Conservation (phyloP, 805 yeast genomes). For the Candida coleopterorum region DNA sequence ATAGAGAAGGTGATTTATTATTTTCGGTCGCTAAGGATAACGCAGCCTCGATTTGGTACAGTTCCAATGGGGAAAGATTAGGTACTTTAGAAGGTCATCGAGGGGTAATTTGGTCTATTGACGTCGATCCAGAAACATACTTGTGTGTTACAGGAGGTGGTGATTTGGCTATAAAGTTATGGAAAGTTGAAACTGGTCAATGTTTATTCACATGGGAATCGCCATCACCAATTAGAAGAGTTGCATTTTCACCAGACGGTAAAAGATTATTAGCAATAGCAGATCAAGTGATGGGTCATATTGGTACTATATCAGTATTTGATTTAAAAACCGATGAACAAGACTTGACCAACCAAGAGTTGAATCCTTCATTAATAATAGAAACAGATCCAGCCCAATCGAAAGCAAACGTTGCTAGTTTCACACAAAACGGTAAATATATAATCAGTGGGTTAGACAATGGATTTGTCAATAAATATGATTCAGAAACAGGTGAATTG, state of each 20-base stretch:
- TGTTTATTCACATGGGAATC: conserved; percentile 67
- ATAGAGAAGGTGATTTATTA: conserved; percentile 90
- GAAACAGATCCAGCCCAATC: conserved; percentile 52
- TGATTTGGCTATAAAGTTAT: conserved; percentile 77
- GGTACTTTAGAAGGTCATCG: conserved; percentile 83
- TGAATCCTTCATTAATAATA: conserved; percentile 57
- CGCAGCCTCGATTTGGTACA: conserved; percentile 87
- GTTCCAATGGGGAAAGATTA: conserved; percentile 92
- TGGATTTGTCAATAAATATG: conserved; percentile 78
- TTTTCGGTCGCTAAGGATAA: conserved; percentile 91
- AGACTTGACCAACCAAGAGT: conserved; percentile 35
- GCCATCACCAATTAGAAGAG: conserved; percentile 86
- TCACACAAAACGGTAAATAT: conserved; percentile 71
- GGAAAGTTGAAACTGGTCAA: conserved; percentile 79
- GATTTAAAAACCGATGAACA: conserved; percentile 47
- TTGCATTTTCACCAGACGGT: conserved; percentile 76
- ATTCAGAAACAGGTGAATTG: conserved; percentile 69
- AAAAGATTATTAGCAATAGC: conserved; percentile 67
- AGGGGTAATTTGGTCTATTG: conserved; percentile 95
- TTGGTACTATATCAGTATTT: conserved; percentile 70
- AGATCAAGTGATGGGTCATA: conserved; percentile 88
- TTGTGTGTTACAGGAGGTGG: conserved; percentile 86
- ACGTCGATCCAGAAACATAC: conserved; percentile 66
- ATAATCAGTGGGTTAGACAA: conserved; percentile 86
- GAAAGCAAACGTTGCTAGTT: conserved; percentile 78